Evolutionary conservation across 208 protist genomes (phyloP).

Genomic region (Leishmania major): DNA sequence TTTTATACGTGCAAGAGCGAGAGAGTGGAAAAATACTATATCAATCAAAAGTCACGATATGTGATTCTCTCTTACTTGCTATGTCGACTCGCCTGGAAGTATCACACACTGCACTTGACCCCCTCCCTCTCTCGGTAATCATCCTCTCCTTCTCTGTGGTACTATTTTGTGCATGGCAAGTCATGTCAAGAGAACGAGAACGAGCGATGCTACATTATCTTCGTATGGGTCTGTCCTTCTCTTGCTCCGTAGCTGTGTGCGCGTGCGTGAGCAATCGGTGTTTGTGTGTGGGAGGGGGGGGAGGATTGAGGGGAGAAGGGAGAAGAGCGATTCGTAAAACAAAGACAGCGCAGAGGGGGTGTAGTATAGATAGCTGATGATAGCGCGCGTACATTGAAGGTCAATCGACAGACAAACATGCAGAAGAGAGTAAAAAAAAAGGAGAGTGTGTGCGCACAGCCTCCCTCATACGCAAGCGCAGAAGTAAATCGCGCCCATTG

Average conservation of each 20-base stretch:
- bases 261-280: neutral
- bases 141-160: neutral
- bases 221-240: neutral
- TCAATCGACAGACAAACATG: neutral
- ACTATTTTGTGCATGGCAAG: neutral
- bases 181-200: neutral
- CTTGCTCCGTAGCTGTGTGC: neutral
- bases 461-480: neutral
- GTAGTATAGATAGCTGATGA: neutral
- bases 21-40: neutral
- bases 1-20: neutral
- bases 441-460: neutral
- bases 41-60: neutral
- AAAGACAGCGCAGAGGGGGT: neutral
- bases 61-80: neutral
- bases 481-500: neutral
- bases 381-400: neutral
- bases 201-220: neutral
- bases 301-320: neutral
- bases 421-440: constrained; percentile 2
- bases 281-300: neutral
- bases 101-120: neutral
- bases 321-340: neutral
- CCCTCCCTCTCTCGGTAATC: neutral
- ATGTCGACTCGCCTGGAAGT: neutral